Conservation (phyloP, 306 rosid species). For the Mucuna pruriens region DNA sequence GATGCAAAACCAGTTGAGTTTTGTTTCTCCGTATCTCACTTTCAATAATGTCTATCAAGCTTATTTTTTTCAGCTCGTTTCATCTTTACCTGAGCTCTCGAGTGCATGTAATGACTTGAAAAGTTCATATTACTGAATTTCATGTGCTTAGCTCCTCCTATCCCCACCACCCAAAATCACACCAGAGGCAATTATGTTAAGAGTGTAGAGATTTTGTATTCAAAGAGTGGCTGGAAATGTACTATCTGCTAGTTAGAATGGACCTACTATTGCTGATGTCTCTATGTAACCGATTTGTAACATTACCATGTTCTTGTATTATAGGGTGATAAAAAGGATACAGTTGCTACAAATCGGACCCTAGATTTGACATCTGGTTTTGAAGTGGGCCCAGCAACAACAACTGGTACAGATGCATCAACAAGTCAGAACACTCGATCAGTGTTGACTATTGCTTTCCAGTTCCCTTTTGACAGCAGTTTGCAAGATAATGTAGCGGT, state of each 20-base stretch:
- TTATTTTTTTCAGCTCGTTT: not conserved
- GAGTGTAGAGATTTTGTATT: not conserved
- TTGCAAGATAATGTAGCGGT: conserved; percentile 79
- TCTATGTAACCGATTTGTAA: not conserved
- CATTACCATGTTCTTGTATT: conserved; percentile 6
- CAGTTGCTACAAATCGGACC: conserved; percentile 62
- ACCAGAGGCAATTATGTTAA: not conserved
- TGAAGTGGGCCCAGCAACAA: conserved; percentile 72
- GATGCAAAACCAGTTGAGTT: conserved; percentile 95
- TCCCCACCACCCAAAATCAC: not conserved
- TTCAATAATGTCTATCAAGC: not conserved
- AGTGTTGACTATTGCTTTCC: conserved; percentile 94
- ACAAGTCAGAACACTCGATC: conserved; percentile 72
- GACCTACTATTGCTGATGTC: not conserved
- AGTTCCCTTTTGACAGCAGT: conserved; percentile 85
- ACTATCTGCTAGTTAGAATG: not conserved
- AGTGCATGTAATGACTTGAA: not conserved
- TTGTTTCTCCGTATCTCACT: not conserved
- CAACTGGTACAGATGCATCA: conserved; percentile 51
- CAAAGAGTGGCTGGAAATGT: not conserved
- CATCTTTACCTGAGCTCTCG: not conserved
- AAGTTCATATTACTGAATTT: not conserved
- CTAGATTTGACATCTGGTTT: conserved; percentile 90
- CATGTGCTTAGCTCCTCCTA: not conserved
- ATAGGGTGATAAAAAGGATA: conserved; percentile 81